phyloP scores from a whole-genome alignment of 2,329 filamentous ascomycete species.

The Alternaria gaisen region DNA sequence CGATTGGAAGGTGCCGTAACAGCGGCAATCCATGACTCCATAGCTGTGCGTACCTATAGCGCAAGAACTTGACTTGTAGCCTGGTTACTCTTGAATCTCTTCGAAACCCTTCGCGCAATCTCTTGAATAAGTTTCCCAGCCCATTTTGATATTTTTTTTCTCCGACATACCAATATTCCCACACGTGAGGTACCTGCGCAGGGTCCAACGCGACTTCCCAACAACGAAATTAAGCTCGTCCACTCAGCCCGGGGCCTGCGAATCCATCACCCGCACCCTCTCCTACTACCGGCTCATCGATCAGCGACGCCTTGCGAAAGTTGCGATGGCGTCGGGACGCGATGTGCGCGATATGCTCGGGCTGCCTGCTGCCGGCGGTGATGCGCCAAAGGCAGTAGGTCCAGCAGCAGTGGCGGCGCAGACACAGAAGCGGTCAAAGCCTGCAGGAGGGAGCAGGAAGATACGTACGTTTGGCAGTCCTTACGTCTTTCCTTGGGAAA shows the following conservation, averaged over 20 bases:
- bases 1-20: constrained; percentile 23
- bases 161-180: constrained; percentile 8
- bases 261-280: constrained; percentile 38
- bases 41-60: constrained; percentile 21
- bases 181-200: constrained; percentile 23
- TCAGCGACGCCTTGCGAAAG: constrained; percentile 27
- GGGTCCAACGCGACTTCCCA: constrained; percentile 23
- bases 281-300: constrained; percentile 26
- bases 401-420: constrained; percentile 19
- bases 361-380: constrained; percentile 66
- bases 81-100: background rate
- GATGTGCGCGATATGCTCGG: constrained; percentile 91
- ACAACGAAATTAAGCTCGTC: constrained; percentile 26
- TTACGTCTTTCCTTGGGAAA: constrained; percentile 27
- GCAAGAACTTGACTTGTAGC: constrained; percentile 12
- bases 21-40: constrained; percentile 24
- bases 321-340: constrained; percentile 50
- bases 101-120: constrained; percentile 12
- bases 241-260: constrained; percentile 34
- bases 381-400: constrained; percentile 51
- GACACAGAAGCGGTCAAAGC: constrained; percentile 79
- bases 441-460: constrained; percentile 62
- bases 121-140: constrained; percentile 2
- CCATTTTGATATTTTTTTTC: constrained; percentile 9
- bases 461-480: constrained; percentile 56